Percentiles rank a stretch among this genome's conserved stretches.
These are phyloP conservation scores for Solanum paucissectum DNA, from an alignment of 257 asterid species.

Conservation along the genomic window DNA sequence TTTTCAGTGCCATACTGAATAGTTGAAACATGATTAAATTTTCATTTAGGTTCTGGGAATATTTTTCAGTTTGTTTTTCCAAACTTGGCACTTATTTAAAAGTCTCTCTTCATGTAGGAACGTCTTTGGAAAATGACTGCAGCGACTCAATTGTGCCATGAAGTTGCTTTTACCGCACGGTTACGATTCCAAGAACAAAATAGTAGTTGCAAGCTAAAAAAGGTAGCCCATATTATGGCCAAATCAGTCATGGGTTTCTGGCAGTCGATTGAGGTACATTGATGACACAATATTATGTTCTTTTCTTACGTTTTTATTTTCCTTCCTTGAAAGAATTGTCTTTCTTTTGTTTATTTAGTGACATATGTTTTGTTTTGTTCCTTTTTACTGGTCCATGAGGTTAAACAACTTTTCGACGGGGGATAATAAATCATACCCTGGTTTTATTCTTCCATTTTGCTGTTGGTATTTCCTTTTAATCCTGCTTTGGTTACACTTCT, in stretches of 20 bases:
- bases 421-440: background rate
- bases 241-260: slow-evolving; percentile 78
- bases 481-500: background rate
- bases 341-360: background rate
- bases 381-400: background rate
- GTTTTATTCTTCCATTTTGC: background rate
- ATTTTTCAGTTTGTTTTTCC: slow-evolving; percentile 3
- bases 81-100: slow-evolving; percentile 1
- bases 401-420: background rate
- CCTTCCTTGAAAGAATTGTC: background rate
- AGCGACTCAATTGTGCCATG: slow-evolving; percentile 50
- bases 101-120: slow-evolving; percentile 39
- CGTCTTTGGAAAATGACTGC: slow-evolving; percentile 82
- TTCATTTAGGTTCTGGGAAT: background rate
- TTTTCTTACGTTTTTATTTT: background rate
- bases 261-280: slow-evolving; percentile 57
- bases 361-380: background rate
- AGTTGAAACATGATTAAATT: background rate
- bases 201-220: slow-evolving; percentile 41
- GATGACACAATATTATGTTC: background rate
- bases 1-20: background rate
- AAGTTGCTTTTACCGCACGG: slow-evolving; percentile 41
- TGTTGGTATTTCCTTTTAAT: background rate
- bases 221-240: slow-evolving; percentile 53
- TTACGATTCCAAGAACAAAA: slow-evolving; percentile 33